phyloP scores from a whole-genome alignment of 768 basidiomycete genomes.

The Rhizopogon vulgaris region DNA sequence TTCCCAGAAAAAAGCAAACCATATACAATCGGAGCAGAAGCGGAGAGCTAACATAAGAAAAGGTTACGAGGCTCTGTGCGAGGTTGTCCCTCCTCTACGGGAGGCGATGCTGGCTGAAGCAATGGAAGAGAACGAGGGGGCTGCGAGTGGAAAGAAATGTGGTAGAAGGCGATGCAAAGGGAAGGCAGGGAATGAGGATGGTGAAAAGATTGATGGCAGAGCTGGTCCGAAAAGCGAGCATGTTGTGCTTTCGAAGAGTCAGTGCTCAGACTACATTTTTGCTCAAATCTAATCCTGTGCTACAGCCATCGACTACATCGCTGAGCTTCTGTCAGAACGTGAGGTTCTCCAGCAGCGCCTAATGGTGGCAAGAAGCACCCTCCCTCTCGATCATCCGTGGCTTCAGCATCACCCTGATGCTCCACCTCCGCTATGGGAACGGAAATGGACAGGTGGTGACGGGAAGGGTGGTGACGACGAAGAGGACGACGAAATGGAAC shows the following conservation, averaged over 20 bases:
- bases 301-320: slow-evolving; percentile 82
- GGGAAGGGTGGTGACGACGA: slow-evolving; percentile 39
- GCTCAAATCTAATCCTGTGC: background rate
- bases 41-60: slow-evolving; percentile 84
- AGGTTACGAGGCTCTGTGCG: slow-evolving; percentile 86
- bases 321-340: slow-evolving; percentile 56
- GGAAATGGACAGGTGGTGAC: slow-evolving; percentile 77
- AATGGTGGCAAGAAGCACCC: slow-evolving; percentile 46
- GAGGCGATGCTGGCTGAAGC: slow-evolving; percentile 60
- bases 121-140: slow-evolving; percentile 52
- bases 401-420: slow-evolving; percentile 26
- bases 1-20: slow-evolving; percentile 88
- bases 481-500: slow-evolving; percentile 40
- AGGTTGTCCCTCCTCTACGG: slow-evolving; percentile 71
- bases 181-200: slow-evolving; percentile 40
- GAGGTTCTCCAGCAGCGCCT: slow-evolving; percentile 52
- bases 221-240: slow-evolving; percentile 90
- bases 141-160: slow-evolving; percentile 27
- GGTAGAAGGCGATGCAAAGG: slow-evolving; percentile 32
- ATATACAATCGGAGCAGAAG: slow-evolving; percentile 93
- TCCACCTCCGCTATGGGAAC: slow-evolving; percentile 61
- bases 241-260: slow-evolving; percentile 83
- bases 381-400: slow-evolving; percentile 59
- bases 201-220: slow-evolving; percentile 71
- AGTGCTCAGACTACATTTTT: slow-evolving; percentile 23